Evolutionary conservation across 371 early-diverging fungal species (phyloP), one percentile per base, ranked within the genome.

Genomic region (Mortierella sp.): DNA sequence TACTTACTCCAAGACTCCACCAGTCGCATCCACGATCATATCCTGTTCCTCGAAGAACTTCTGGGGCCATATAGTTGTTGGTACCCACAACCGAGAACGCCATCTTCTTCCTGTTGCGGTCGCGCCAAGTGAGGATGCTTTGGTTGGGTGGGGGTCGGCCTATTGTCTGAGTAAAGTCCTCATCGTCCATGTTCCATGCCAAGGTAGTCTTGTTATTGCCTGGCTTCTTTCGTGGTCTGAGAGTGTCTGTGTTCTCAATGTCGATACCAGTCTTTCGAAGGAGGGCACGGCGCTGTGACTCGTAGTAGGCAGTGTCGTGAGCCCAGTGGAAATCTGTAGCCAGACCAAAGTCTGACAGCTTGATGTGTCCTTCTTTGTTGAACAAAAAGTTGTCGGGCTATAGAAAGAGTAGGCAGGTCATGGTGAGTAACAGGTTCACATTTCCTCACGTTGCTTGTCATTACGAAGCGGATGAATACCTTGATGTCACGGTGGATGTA

Each of bases 71-170:
- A 79, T 95, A 95, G 73, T 94, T 92, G 61, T 90, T 89, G 23
- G 94, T 93, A n/a, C 95, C 95, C 6, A 95, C 94, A n/a, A 91
- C 81, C 0, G 90, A 86, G 58, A 73, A 91, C 8, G 90, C 87
- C 82, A 84, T 81, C 46, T 82, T 83, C 45, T 80, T 82, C 34
- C 88, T 67, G 63, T 87, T 73, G 30, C 76, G 64, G 63, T 88
- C 86, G 42, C 88, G 71, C 87, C 87, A 88, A 27, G 81, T 79
- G 52, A 88, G 80, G 39, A 89, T 81, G 55, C 86, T 84, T 56
- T 82, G 84, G 63, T 81, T 82, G 3, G 86, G 80, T 8, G 85
- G 82, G 14, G 71, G 72, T 31, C 64, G 65, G 12, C 71, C 70
- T 53, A 51, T 61, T 46, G 78, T 70, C 34, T 70, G 70, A 0